Evolutionary conservation across 306 rosid species (phyloP).

Genomic region (Inga leiocalycina): DNA sequence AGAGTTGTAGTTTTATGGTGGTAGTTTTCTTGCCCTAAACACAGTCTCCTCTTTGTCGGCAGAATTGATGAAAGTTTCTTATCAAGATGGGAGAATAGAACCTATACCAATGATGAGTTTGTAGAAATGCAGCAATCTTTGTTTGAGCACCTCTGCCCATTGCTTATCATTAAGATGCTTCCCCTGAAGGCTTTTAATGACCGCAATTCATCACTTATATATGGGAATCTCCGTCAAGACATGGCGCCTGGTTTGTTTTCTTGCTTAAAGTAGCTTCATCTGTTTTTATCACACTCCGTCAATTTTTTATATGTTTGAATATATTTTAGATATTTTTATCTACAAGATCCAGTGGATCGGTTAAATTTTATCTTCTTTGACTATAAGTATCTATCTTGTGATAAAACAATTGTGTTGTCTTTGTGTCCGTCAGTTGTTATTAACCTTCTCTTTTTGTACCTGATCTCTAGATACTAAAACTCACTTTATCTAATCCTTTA

Average conservation of each 20-base stretch:
- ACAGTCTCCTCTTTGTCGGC: constrained; percentile 30
- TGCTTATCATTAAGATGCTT: constrained; percentile 87
- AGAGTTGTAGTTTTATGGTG: constrained; percentile 19
- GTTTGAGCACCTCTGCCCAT: constrained; percentile 88
- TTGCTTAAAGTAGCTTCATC: constrained; percentile 29
- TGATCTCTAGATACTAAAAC: constrained; percentile 3
- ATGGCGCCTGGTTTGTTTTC: constrained; percentile 46
- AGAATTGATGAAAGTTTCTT: constrained; percentile 67
- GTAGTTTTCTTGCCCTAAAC: constrained; percentile 30
- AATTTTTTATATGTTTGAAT: constrained; percentile 9
- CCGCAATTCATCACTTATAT: constrained; percentile 62
- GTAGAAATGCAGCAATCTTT: constrained; percentile 60
- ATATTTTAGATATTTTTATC: neutral
- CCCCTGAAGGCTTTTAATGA: constrained; percentile 78
- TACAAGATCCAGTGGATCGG: neutral
- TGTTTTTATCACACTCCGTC: neutral
- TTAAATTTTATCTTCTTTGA: neutral
- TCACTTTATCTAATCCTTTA: neutral
- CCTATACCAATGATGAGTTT: constrained; percentile 52
- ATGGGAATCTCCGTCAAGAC: constrained; percentile 56
- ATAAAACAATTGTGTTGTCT: constrained; percentile 6
- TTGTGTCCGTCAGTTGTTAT: neutral
- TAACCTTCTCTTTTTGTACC: neutral
- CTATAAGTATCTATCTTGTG: neutral
- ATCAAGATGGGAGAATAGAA: constrained; percentile 52